Evolutionary conservation across 2,329 filamentous ascomycete genomes (phyloP).

Genomic region (Immersiporthe knoxdaviesiana): DNA sequence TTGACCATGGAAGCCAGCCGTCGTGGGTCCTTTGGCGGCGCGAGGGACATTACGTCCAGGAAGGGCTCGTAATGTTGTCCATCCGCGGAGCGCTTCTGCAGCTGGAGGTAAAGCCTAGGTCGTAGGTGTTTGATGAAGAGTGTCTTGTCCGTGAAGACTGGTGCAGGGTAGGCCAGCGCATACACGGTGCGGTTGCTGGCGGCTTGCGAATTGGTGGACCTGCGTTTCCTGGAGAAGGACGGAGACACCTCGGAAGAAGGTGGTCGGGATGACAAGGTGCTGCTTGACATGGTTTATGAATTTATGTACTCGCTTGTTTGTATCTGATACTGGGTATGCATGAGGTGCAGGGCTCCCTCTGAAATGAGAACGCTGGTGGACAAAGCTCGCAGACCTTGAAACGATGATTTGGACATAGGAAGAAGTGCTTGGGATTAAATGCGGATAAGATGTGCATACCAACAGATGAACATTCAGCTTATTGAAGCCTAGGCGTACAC

Average conservation of each 20-base stretch:
- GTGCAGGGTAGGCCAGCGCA: constrained; percentile 21
- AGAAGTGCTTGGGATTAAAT: background rate
- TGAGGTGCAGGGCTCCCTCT: background rate
- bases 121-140: constrained; percentile 19
- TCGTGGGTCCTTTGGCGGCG: constrained; percentile 19
- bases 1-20: constrained; percentile 22
- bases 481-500: background rate
- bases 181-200: background rate
- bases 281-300: background rate
- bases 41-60: constrained; percentile 21
- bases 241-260: background rate
- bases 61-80: constrained; percentile 15
- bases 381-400: background rate
- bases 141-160: constrained; percentile 19
- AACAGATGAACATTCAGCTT: background rate
- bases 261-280: background rate
- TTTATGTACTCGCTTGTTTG: background rate
- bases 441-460: background rate
- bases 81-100: constrained; percentile 8
- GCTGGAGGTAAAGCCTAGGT: constrained; percentile 19
- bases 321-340: background rate
- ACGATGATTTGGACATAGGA: background rate
- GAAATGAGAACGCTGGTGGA: background rate
- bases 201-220: background rate
- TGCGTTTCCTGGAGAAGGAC: constrained; percentile 2